Conservation (phyloP, 23 red algal species). For the Gracilariopsis chorda region DNA sequence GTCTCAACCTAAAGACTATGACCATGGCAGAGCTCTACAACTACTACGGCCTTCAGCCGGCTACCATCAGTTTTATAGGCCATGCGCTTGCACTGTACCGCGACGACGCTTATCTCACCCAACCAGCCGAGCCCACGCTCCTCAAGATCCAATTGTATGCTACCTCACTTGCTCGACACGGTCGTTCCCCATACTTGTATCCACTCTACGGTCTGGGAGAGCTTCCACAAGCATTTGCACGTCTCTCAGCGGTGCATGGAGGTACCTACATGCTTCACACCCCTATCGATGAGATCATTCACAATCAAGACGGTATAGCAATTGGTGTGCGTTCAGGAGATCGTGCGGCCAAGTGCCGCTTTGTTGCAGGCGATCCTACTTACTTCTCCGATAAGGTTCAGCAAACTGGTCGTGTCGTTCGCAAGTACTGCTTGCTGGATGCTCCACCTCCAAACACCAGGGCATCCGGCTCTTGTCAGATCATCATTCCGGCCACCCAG, state of each 20-base stretch:
- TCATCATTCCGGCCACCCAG: constrained; percentile 84
- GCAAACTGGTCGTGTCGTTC: constrained; percentile 69
- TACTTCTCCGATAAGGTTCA: constrained; percentile 83
- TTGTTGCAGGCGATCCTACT: constrained; percentile 88
- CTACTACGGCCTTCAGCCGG: constrained; percentile 86
- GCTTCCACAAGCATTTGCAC: constrained; percentile 98
- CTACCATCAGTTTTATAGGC: constrained; percentile 89
- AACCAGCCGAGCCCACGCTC: constrained; percentile 86
- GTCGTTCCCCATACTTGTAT: constrained; percentile 92
- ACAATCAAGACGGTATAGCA: constrained; percentile 60
- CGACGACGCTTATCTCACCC: constrained; percentile 83
- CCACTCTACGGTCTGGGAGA: constrained; percentile 97
- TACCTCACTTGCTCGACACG: constrained; percentile 82
- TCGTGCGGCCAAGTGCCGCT: constrained; percentile 72
- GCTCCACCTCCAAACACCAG: constrained; percentile 79
- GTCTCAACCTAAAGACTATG: constrained; percentile 64
- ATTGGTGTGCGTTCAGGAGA: constrained; percentile 79
- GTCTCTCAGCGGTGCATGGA: constrained; percentile 93
- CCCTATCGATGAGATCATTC: constrained; percentile 72
- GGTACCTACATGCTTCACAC: constrained; percentile 97
- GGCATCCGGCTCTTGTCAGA: constrained; percentile 84
- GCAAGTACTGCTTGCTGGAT: constrained; percentile 92
- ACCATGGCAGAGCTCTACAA: constrained; percentile 92
- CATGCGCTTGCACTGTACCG: constrained; percentile 94
- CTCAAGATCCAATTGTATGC: constrained; percentile 88